Conservation (phyloP, 148 eudicot species). For the Rhododendron griersonianum region DNA sequence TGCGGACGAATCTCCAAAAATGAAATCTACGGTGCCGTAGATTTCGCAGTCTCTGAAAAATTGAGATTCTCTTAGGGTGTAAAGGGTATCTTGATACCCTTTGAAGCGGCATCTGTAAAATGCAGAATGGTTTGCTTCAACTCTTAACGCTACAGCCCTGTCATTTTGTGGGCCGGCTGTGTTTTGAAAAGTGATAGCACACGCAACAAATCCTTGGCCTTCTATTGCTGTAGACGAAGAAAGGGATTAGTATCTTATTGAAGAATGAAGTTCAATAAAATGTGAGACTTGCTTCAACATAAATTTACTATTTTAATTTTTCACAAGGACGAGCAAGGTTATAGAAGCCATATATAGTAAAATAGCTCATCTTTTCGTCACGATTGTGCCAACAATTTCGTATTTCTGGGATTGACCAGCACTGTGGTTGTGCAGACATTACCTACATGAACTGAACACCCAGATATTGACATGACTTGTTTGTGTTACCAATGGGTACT, state of each 20-base stretch:
- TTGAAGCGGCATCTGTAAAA: neutral
- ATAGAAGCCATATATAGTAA: neutral
- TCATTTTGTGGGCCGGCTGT: neutral
- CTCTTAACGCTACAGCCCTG: neutral
- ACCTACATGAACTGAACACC: no score
- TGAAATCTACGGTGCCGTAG: conserved; percentile 31
- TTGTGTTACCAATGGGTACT: neutral
- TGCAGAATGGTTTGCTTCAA: neutral
- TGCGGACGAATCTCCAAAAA: conserved; percentile 29
- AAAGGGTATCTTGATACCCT: conserved; percentile 8
- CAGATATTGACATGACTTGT: no score
- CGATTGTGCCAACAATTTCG: neutral
- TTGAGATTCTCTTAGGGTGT: neutral
- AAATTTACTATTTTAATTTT: neutral
- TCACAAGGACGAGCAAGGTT: no score
- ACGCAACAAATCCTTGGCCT: neutral
- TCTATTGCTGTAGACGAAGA: neutral
- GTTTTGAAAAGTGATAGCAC: neutral
- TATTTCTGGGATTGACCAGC: no score
- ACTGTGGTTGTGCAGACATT: no score
- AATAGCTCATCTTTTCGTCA: neutral
- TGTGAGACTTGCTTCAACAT: neutral
- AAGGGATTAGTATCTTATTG: neutral
- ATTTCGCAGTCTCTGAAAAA: conserved; percentile 31
- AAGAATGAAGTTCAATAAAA: neutral